A percentile compares a stretch with the other conserved stretches of the same genome.
These are phyloP conservation scores for Tricladium varicosporioides DNA, from an alignment of 2,329 filamentous ascomycete genomes.

Conservation along the genomic window DNA sequence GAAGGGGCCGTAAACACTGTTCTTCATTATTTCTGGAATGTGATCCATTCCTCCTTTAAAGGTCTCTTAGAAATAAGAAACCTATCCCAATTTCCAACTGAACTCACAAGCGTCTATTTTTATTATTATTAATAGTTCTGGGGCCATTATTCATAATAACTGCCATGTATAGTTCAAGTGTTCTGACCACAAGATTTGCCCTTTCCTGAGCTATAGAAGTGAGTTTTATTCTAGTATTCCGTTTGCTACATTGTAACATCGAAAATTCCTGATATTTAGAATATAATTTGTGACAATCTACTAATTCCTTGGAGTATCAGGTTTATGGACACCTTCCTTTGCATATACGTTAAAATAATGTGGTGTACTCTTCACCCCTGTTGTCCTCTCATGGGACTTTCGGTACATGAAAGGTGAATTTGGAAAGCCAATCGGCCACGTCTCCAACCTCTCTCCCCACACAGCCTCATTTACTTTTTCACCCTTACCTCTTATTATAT, in stretches of 20 bases:
- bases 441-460: slow-evolving; percentile 3
- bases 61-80: not conserved
- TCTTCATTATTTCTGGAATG: not conserved
- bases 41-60: not conserved
- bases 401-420: slow-evolving; percentile 8
- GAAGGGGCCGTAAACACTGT: not conserved
- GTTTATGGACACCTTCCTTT: not conserved
- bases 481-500: not conserved
- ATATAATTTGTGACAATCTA: not conserved
- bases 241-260: too few species aligned
- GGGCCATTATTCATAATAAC: too few species aligned
- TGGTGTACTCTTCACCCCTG: not conserved
- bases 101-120: not conserved
- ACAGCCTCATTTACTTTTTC: slow-evolving; percentile 3
- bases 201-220: not conserved
- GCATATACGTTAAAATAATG: slow-evolving; percentile 5
- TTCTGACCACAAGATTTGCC: not conserved
- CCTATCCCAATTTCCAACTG: not conserved
- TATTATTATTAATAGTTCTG: too few species aligned
- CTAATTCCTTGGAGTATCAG: not conserved
- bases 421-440: slow-evolving; percentile 2
- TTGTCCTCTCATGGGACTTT: not conserved
- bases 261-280: not conserved
- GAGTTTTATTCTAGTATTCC: too few species aligned
- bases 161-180: too few species aligned